These are phyloP conservation scores for Musa troglodytarum DNA, from an alignment of 176 grass and related monocot genomes.

Conservation along the genomic window DNA sequence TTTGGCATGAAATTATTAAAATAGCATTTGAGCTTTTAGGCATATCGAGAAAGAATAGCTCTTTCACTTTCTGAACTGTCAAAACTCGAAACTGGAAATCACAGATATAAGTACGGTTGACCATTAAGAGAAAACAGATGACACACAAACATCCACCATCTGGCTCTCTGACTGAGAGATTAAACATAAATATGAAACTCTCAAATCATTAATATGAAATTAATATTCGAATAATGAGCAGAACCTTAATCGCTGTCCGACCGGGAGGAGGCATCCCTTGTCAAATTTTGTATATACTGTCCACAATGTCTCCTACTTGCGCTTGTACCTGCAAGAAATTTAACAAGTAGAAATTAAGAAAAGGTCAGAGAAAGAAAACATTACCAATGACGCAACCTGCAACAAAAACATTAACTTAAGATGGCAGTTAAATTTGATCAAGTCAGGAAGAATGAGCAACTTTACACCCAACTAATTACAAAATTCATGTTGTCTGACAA, in stretches of 20 bases:
- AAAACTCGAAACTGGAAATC: too few species aligned
- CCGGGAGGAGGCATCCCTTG: not conserved
- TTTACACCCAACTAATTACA: too few species aligned
- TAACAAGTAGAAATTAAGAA: not conserved
- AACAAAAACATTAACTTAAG: not conserved
- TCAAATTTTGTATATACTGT: not conserved
- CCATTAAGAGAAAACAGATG: too few species aligned
- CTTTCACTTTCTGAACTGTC: too few species aligned
- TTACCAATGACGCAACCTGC: not conserved
- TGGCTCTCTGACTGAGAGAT: too few species aligned
- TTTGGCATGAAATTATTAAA: too few species aligned
- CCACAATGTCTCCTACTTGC: not conserved
- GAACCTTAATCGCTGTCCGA: not conserved
- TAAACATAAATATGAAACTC: not conserved
- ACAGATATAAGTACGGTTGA: too few species aligned
- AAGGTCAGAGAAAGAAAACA: not conserved
- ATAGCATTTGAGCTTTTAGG: too few species aligned
- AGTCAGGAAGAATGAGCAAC: too few species aligned
- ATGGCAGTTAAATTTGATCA: not conserved
- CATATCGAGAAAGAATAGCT: too few species aligned
- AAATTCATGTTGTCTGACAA: too few species aligned
- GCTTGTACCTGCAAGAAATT: slow-evolving; percentile 4
- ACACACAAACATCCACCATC: too few species aligned
- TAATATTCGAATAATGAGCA: not conserved
- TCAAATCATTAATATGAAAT: not conserved